Evolutionary conservation across 768 basidiomycete genomes (phyloP).

Genomic region (Lactarius hengduanensis): DNA sequence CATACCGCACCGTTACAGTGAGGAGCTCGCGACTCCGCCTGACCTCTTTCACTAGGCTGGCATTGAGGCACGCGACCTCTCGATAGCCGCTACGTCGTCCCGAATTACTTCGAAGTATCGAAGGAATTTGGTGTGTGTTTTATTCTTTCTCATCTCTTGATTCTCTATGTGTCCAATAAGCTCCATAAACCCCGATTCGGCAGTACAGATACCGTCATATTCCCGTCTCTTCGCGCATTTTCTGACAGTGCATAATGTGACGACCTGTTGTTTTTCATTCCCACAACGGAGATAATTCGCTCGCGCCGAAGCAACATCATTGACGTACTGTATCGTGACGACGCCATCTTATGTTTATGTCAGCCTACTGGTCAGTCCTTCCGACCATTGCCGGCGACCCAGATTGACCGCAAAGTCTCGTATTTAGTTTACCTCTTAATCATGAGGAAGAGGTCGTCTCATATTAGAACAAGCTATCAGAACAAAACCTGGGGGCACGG

Average conservation of each 20-base stretch:
- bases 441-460: background rate
- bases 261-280: too few species aligned
- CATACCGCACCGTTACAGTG: too few species aligned
- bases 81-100: background rate
- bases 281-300: background rate
- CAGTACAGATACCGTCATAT: background rate
- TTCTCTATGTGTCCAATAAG: background rate
- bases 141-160: background rate
- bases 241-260: background rate
- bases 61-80: background rate
- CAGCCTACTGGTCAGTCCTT: background rate
- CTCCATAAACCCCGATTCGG: background rate
- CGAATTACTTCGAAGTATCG: background rate
- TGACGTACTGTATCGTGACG: background rate
- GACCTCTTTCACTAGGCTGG: background rate
- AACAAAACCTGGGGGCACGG: background rate
- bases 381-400: background rate
- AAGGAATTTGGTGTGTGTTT: background rate
- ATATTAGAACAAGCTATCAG: background rate
- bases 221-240: background rate
- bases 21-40: background rate
- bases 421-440: background rate
- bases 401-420: constrained; percentile 2
- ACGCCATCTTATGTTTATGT: background rate
- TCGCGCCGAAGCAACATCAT: background rate